Conservation (phyloP, 2,329 filamentous ascomycete species). For the Paracamarosporium sp. region DNA sequence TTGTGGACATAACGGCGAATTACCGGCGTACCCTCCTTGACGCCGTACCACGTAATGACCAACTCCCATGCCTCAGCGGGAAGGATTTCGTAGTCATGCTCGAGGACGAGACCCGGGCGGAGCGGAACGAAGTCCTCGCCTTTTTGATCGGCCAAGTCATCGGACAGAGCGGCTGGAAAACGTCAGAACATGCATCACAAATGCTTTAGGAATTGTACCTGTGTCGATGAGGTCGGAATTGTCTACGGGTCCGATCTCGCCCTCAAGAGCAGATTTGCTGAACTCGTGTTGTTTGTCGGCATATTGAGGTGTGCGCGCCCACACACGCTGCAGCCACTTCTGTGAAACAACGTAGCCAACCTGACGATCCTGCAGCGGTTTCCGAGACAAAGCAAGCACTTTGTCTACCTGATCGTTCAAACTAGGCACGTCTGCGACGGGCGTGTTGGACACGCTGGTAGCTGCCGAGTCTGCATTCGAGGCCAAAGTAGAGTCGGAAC, state of each 20-base stretch:
- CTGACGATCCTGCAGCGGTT: slow-evolving; percentile 71
- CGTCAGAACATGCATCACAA: neutral
- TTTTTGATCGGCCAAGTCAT: slow-evolving; percentile 45
- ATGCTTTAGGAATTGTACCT: slow-evolving; percentile 11
- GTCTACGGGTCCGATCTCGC: slow-evolving; percentile 80
- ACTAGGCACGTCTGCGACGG: slow-evolving; percentile 31
- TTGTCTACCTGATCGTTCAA: slow-evolving; percentile 75
- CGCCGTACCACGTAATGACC: slow-evolving; percentile 81
- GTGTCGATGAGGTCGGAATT: slow-evolving; percentile 73
- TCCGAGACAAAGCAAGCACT: slow-evolving; percentile 68
- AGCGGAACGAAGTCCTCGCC: slow-evolving; percentile 72
- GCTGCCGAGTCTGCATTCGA: slow-evolving; percentile 30
- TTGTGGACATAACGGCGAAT: slow-evolving; percentile 82
- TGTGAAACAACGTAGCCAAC: slow-evolving; percentile 79
- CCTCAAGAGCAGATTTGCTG: slow-evolving; percentile 66
- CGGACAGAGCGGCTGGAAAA: slow-evolving; percentile 19
- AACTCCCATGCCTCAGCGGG: slow-evolving; percentile 82
- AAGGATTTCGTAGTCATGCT: slow-evolving; percentile 78
- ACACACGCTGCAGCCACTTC: slow-evolving; percentile 71
- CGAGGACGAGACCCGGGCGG: slow-evolving; percentile 67
- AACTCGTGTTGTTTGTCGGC: slow-evolving; percentile 54
- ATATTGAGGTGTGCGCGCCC: slow-evolving; percentile 42
- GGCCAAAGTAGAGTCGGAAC: slow-evolving; percentile 36
- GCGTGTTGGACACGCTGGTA: slow-evolving; percentile 28
- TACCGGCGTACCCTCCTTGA: slow-evolving; percentile 71